Base-by-base conservation (phyloP, 805 yeast species). In the Schwanniomyces occidentalis region DNA sequence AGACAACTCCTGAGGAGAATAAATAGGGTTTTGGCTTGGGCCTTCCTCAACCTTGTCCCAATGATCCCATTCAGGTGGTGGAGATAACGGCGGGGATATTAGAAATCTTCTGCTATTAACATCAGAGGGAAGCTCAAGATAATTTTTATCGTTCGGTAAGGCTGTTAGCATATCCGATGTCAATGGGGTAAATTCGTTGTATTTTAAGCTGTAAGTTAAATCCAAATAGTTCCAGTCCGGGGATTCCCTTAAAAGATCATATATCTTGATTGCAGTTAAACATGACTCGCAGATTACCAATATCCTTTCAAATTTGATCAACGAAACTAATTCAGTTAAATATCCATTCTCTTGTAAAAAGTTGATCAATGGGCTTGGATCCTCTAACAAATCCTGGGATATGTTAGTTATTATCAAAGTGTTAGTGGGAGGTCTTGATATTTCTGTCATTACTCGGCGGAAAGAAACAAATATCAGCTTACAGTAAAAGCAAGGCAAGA, bases 61-160 rank as follows among this genome's bases (percentile, higher is more conserved):
- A 34, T 65, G 63, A 39, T 65, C 58, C 74, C 74, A 68, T 28
- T 61, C 74, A 0, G 65, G 46, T 3, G 67, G 73, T 0, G 74
- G 74, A 7, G 71, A 65, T 6, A 62, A 43, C 6, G 74, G 74
- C 3, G 74, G 74, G 31, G 68, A 64, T n/a, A 68, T 68, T 29
- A 68, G 59, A 35, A 66, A 68, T 10, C 73, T 37, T 23, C 58
- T 51, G 32, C 61, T 55, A 9, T 61, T 66, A 6, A 42, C 54
- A 27, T 68, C 71, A 46, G 57, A 57, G 4, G 74, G 74, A 12
- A 68, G 45, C 42, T 66, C 72, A 33, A 68, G 48, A 40, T 56
- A 68, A 12, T 63, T 60, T 5, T 45, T 42, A 15, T 44, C 42
- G 8, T 19, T 12, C 13, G 28, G 45, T 41, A 23, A 40, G 35